These are phyloP conservation scores for Helotiales sp. DNA, from an alignment of 2,329 filamentous ascomycete genomes.

Conservation along the genomic window DNA sequence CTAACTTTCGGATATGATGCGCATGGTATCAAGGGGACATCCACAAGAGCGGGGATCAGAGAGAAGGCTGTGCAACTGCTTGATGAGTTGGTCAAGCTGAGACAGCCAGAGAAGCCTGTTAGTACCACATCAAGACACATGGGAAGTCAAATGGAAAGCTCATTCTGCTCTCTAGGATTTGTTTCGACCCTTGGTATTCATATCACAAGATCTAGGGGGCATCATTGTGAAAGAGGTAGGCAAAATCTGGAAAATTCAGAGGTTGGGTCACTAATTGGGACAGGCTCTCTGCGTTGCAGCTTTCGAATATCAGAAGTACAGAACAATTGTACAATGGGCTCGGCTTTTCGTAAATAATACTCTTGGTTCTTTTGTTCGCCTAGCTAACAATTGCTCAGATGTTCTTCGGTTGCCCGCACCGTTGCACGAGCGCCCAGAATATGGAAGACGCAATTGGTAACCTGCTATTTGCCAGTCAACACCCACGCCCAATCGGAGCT, in stretches of 20 bases:
- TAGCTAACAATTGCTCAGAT: constrained; percentile 14
- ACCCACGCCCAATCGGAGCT: neutral
- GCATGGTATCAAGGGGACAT: neutral
- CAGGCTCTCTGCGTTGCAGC: constrained; percentile 14
- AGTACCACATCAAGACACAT: neutral
- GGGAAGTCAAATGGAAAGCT: neutral
- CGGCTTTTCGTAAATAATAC: constrained; percentile 12
- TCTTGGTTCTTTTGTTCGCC: neutral
- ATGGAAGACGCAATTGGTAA: constrained; percentile 24
- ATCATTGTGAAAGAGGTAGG: constrained; percentile 29
- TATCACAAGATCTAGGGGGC: constrained; percentile 26
- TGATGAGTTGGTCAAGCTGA: constrained; percentile 15
- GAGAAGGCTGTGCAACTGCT: constrained; percentile 19
- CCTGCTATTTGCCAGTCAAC: neutral
- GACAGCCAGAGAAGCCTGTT: constrained; percentile 12
- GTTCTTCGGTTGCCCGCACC: constrained; percentile 26
- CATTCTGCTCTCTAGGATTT: neutral
- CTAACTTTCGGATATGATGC: constrained; percentile 12
- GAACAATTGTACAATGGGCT: constrained; percentile 14
- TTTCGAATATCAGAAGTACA: constrained; percentile 13
- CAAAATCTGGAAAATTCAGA: neutral
- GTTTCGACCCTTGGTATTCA: constrained; percentile 21
- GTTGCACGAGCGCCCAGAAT: constrained; percentile 14
- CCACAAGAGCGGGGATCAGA: constrained; percentile 15
- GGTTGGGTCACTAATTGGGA: neutral